Conservation (phyloP, 2,329 filamentous ascomycete genomes). For the Colletotrichum melonis region DNA sequence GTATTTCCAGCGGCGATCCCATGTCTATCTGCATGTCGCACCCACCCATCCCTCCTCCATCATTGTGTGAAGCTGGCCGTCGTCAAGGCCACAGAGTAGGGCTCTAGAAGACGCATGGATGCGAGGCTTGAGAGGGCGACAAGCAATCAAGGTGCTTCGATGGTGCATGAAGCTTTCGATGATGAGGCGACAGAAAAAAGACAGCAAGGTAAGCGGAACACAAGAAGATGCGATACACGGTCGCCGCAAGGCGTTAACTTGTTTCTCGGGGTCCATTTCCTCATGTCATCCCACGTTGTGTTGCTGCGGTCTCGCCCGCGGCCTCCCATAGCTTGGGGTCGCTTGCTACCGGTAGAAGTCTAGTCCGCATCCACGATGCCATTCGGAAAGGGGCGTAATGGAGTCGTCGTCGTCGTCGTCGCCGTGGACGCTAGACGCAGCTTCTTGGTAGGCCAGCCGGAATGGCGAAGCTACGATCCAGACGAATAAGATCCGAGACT, state of each 20-base stretch:
- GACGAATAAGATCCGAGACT: constrained; percentile 14
- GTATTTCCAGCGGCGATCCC: constrained; percentile 30
- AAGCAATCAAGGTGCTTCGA: not conserved
- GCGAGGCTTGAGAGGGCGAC: not conserved
- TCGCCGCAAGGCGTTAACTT: constrained; percentile 24
- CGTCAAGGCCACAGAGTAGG: constrained; percentile 11
- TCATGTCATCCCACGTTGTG: constrained; percentile 25
- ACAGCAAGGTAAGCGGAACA: not conserved
- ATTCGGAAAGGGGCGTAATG: constrained; percentile 1
- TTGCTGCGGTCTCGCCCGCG: not conserved
- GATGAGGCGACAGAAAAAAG: not conserved
- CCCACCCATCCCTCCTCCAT: constrained; percentile 6
- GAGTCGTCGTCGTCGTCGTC: not conserved
- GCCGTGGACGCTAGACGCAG: not conserved
- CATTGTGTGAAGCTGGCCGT: constrained; percentile 6
- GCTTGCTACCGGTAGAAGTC: not conserved
- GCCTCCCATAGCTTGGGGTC: not conserved
- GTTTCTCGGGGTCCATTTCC: constrained; percentile 16
- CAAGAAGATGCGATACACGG: constrained; percentile 8
- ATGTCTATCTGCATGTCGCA: constrained; percentile 30
- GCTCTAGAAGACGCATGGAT: constrained; percentile 13
- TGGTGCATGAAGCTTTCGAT: constrained; percentile 7
- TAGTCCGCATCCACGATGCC: not conserved
- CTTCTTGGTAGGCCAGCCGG: constrained; percentile 4
- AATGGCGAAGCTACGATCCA: constrained; percentile 19